Base-by-base conservation (phyloP, 805 yeast genomes). In the Saccharomycopsis javanensis region DNA sequence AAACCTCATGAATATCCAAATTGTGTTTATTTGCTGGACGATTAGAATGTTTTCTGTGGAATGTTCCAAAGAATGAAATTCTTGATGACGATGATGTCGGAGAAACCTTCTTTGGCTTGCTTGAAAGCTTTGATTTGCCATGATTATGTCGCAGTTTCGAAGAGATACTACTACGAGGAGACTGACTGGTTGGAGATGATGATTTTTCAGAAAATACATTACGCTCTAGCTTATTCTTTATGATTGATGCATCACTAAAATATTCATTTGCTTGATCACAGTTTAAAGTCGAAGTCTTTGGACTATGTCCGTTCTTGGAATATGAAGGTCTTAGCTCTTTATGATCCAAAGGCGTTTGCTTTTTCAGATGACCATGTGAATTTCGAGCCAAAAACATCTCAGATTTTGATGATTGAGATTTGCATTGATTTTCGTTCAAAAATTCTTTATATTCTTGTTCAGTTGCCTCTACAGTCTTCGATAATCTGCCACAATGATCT, bases 401-500 rank as follows among this genome's bases (percentile, higher is more conserved):
- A 42, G 48, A 55, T 33, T 38, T 55, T 30, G 53, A 53, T 28
- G 58, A 51, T 5, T 30, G n/a, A 35, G 53, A 51, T 13, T 20
- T 42, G 28, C 48, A 42, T 10, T 42, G 23, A 42, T 42, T 42
- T 20, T 42, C 48, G 10, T 42, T 27, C 48, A 20, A 20, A 42
- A 42, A 42, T 10, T 42, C 48, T 7, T 20, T 42, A 51, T 56
- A 60, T n/a, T 58, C 59, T 28, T 42, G 53, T 13, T 42, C 55
- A 4, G 63, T 60, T 18, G 54, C 60, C 27, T 38, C 45, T n/a
- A 60, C 56, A 42, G 58, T 56, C 28, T 60, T 38, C 4, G 61
- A 42, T 5, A 58, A 27, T 45, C 53, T 56, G 5, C 51, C 50
- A 18, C 55, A 48, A 42, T 56, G 56, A 28, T 58, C 58, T 31